Evolutionary conservation across 768 basidiomycete species (phyloP).

Genomic region (Mycena venus): DNA sequence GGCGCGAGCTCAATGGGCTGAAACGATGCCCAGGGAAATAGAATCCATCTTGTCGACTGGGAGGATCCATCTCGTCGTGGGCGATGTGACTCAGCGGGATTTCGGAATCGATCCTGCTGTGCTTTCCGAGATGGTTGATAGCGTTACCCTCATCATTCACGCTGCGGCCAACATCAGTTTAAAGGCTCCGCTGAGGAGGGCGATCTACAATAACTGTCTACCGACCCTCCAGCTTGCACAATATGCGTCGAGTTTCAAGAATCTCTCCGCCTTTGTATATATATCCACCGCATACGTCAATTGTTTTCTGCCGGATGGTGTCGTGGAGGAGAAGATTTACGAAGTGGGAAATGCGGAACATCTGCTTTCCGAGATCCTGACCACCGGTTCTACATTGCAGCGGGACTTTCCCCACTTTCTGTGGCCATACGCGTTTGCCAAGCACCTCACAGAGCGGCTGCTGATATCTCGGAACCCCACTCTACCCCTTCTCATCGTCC

Average conservation of each 20-base stretch:
- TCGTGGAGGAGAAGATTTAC: constrained; percentile 14
- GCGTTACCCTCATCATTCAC: constrained; percentile 11
- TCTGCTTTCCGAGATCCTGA: constrained; percentile 4
- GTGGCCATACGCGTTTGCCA: neutral
- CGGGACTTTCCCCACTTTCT: neutral
- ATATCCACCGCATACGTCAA: constrained; percentile 12
- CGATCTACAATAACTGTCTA: neutral
- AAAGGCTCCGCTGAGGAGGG: neutral
- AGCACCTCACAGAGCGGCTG: constrained; percentile 17
- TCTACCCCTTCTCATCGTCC: neutral
- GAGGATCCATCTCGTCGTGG: neutral
- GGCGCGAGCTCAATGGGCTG: neutral
- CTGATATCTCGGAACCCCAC: neutral
- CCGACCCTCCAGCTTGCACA: neutral
- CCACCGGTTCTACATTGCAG: neutral
- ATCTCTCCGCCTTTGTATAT: neutral
- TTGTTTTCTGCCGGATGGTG: neutral
- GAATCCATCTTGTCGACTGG: neutral
- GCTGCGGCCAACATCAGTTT: neutral
- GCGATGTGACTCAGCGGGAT: neutral
- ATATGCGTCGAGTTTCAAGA: neutral
- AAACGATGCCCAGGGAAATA: neutral
- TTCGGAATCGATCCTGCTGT: neutral
- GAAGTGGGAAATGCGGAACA: neutral
- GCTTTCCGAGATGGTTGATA: neutral